A percentile compares a stretch with the other conserved stretches of the same genome.
phyloP scores from a whole-genome alignment of 306 rosid genomes.

The Pterocarpus macrocarpus region DNA sequence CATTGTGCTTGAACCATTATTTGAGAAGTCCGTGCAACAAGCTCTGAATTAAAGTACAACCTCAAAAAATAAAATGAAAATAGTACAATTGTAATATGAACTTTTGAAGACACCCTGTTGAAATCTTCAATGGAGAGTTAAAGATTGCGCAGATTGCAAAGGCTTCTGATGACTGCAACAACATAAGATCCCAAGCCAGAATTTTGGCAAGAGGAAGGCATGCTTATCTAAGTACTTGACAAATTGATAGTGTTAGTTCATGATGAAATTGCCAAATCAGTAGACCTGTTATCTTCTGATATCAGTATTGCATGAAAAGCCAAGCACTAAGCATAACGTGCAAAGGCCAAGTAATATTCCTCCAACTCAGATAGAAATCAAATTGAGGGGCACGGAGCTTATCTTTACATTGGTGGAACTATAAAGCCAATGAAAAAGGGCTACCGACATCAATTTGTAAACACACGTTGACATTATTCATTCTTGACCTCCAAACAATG shows the following conservation, averaged over 20 bases:
- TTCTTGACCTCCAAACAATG: constrained; percentile 48
- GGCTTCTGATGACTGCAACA: background rate
- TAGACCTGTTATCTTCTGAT: background rate
- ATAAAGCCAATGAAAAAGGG: constrained; percentile 28
- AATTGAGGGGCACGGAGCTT: background rate
- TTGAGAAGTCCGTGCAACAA: background rate
- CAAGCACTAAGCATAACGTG: background rate
- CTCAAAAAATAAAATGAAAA: background rate
- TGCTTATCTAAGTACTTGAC: background rate
- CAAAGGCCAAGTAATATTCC: background rate
- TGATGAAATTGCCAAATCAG: background rate
- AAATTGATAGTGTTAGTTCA: background rate
- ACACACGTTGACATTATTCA: constrained; percentile 31
- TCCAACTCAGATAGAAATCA: constrained; percentile 16
- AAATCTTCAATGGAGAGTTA: background rate
- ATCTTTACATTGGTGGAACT: constrained; percentile 16
- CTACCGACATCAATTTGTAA: constrained; percentile 42
- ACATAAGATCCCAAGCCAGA: constrained; percentile 8
- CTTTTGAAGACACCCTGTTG: background rate
- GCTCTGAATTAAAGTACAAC: background rate
- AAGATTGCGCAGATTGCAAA: background rate
- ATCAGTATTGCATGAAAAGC: background rate
- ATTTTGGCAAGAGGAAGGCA: background rate
- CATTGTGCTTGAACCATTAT: background rate
- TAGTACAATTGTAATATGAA: background rate